These are phyloP conservation scores for Stylosanthes scabra DNA, from an alignment of 331 rosid species.

Conservation along the genomic window DNA sequence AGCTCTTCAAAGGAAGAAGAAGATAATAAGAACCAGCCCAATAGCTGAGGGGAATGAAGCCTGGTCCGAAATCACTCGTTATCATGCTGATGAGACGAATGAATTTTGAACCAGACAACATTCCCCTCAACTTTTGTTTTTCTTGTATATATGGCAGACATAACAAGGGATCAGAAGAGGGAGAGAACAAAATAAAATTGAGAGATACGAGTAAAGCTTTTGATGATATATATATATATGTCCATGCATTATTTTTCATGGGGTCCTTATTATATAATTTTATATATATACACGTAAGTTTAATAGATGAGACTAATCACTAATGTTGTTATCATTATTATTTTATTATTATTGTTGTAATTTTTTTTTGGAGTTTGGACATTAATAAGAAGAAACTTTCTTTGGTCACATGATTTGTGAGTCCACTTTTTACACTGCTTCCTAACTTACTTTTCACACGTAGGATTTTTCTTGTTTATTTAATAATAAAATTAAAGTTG, in stretches of 20 bases:
- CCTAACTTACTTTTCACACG: slow-evolving; percentile 58
- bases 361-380: background rate
- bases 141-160: slow-evolving; percentile 46
- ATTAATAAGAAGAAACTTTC: slow-evolving; percentile 44
- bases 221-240: slow-evolving; percentile 39
- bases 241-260: slow-evolving; percentile 72
- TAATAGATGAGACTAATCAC: slow-evolving; percentile 22
- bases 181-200: slow-evolving; percentile 21
- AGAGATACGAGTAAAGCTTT: slow-evolving; percentile 34
- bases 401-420: slow-evolving; percentile 55
- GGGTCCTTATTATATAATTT: slow-evolving; percentile 52
- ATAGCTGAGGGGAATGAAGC: slow-evolving; percentile 54
- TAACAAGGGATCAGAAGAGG: slow-evolving; percentile 26
- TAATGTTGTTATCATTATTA: slow-evolving; percentile 29
- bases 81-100: slow-evolving; percentile 51
- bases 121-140: slow-evolving; percentile 68
- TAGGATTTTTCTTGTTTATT: slow-evolving; percentile 28
- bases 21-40: slow-evolving; percentile 3
- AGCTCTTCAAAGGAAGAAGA: background rate
- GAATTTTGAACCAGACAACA: slow-evolving; percentile 84
- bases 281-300: slow-evolving; percentile 63
- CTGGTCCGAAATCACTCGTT: slow-evolving; percentile 65
- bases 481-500: slow-evolving; percentile 11
- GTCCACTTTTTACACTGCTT: slow-evolving; percentile 62
- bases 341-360: background rate